Percentiles rank a stretch among this genome's conserved stretches.
Conservation (phyloP, 2,329 filamentous ascomycete genomes). For the Phyllosticta citriasiana region DNA sequence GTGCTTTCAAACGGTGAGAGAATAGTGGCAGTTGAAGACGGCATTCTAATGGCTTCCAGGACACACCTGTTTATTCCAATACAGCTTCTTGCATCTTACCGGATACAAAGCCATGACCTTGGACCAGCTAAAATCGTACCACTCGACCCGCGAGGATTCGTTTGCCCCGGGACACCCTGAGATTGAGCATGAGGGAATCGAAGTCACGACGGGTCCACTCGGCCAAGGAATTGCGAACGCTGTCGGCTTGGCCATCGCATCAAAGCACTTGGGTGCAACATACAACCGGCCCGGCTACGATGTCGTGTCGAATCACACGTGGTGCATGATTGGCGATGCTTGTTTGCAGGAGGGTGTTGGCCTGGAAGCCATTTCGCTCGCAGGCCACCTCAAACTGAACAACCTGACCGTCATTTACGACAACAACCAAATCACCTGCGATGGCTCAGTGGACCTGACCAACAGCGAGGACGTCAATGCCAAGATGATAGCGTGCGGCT, state of each 20-base stretch:
- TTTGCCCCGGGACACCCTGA: conserved; percentile 48
- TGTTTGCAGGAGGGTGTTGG: conserved; percentile 50
- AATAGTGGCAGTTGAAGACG: background rate
- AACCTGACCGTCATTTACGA: conserved; percentile 51
- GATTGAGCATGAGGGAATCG: conserved; percentile 47
- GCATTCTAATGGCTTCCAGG: conserved; percentile 17
- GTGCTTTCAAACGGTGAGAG: conserved; percentile 47
- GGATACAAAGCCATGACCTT: conserved; percentile 48
- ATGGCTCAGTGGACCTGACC: conserved; percentile 44
- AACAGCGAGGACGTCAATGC: conserved; percentile 48
- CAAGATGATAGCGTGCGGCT: conserved; percentile 49
- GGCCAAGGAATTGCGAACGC: conserved; percentile 53
- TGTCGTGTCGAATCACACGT: conserved; percentile 43
- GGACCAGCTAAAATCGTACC: conserved; percentile 48
- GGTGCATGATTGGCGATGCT: conserved; percentile 49
- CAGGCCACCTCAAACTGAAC: conserved; percentile 46
- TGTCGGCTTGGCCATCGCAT: conserved; percentile 49
- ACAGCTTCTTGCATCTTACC: conserved; percentile 43
- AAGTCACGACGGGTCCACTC: conserved; percentile 50
- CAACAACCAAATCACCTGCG: conserved; percentile 52
- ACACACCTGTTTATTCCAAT: conserved; percentile 47
- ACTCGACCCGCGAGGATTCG: conserved; percentile 38
- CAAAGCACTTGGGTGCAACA: conserved; percentile 44
- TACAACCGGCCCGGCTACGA: conserved; percentile 43
- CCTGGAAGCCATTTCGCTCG: conserved; percentile 47